These are phyloP conservation scores for Endoconidiophora polonica DNA, from an alignment of 2,329 filamentous ascomycete species.

Conservation along the genomic window DNA sequence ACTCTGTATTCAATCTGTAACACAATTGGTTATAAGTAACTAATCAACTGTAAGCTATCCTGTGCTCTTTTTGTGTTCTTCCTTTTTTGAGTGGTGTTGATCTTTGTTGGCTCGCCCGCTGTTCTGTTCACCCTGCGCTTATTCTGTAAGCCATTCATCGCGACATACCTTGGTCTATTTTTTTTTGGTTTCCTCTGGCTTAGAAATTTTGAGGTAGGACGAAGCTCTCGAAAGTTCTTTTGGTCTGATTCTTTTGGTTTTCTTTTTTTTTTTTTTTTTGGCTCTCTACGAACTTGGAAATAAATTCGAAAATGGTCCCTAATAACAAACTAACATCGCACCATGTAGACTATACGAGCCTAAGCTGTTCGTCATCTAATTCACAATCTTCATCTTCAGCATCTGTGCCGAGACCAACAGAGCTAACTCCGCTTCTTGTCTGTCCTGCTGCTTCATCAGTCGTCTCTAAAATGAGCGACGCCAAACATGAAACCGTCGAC, in stretches of 20 bases:
- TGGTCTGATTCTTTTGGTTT: no score
- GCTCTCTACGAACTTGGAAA: no score
- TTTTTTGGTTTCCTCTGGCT: no score
- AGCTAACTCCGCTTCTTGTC: constrained; percentile 6
- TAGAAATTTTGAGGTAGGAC: no score
- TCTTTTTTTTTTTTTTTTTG: no score
- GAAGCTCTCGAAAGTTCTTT: no score
- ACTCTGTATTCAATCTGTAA: no score
- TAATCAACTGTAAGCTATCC: neutral
- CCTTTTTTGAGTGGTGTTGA: neutral
- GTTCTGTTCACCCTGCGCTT: no score
- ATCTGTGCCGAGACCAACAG: neutral
- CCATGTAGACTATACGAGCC: neutral
- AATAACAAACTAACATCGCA: neutral
- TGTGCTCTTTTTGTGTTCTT: neutral
- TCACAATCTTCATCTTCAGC: neutral
- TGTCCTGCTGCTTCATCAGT: constrained; percentile 14
- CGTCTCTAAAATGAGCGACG: constrained; percentile 14
- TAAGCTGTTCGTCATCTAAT: neutral
- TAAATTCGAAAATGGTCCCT: no score
- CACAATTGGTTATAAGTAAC: neutral
- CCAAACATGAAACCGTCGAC: constrained; percentile 1
- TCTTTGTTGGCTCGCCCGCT: no score
- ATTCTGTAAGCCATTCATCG: no score
- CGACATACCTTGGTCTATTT: no score